Percentiles rank a stretch among this genome's conserved stretches.
phyloP scores from a whole-genome alignment of 2,329 filamentous ascomycete genomes.

The Colletotrichum sp. region DNA sequence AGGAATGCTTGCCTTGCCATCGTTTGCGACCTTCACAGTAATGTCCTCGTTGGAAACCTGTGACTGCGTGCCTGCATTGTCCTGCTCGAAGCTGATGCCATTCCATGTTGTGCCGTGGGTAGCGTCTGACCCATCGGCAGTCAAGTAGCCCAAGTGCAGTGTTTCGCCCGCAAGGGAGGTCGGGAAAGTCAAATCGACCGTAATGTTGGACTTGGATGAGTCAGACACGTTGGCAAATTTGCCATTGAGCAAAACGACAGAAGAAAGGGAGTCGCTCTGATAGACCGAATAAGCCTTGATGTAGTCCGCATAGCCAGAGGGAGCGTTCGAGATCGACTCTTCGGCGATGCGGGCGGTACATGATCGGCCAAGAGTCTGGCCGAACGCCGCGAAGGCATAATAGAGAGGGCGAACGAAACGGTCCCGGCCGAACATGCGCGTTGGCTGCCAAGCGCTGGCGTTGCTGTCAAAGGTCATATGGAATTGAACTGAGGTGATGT shows the following conservation, averaged over 20 bases:
- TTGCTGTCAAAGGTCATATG: slow-evolving; percentile 18
- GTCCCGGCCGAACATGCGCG: slow-evolving; percentile 15
- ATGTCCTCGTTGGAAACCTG: slow-evolving; percentile 4
- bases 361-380: slow-evolving; percentile 13
- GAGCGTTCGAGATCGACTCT: not conserved
- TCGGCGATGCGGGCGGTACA: slow-evolving; percentile 13
- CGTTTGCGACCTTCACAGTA: not conserved
- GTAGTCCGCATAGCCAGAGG: slow-evolving; percentile 1
- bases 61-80: not conserved
- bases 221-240: slow-evolving; percentile 15
- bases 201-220: slow-evolving; percentile 1
- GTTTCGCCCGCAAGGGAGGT: slow-evolving; percentile 5
- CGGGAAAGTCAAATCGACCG: not conserved
- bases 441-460: slow-evolving; percentile 16
- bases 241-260: slow-evolving; percentile 15
- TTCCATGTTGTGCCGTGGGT: slow-evolving; percentile 14
- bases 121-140: slow-evolving; percentile 14
- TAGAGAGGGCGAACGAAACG: slow-evolving; percentile 17
- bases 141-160: slow-evolving; percentile 10
- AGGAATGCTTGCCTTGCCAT: slow-evolving; percentile 11
- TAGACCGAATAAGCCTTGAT: slow-evolving; percentile 13
- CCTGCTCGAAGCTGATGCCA: slow-evolving; percentile 16
- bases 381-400: slow-evolving; percentile 15
- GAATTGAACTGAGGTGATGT: slow-evolving; percentile 15
- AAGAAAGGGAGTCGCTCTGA: slow-evolving; percentile 3